A percentile compares a stretch with the other conserved stretches of the same genome.
Conservation (phyloP, 2,329 filamentous ascomycete genomes). For the Fusarium annulatum region DNA sequence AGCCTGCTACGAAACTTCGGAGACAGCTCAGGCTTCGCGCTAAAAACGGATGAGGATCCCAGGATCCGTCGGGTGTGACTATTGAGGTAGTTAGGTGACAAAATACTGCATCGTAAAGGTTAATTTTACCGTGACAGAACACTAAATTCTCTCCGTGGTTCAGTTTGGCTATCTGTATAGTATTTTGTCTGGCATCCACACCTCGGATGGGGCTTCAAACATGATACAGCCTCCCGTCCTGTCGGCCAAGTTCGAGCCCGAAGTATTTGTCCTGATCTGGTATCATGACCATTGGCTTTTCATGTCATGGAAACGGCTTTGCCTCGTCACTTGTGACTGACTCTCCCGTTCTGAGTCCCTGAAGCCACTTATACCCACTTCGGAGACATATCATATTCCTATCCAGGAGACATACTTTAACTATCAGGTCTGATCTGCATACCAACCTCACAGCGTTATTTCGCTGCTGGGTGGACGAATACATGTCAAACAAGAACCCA, state of each 20-base stretch:
- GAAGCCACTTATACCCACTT: constrained; percentile 4
- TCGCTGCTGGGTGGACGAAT: not conserved
- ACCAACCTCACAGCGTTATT: constrained; percentile 12
- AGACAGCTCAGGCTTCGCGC: no score
- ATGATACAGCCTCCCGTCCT: constrained; percentile 3
- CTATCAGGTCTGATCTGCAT: constrained; percentile 29
- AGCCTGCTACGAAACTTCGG: no score
- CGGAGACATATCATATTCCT: constrained; percentile 4
- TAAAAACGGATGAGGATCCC: no score
- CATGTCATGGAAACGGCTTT: not conserved
- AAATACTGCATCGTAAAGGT: not conserved
- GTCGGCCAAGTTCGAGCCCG: constrained; percentile 2
- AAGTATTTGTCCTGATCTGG: not conserved
- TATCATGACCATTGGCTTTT: not conserved
- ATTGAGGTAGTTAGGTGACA: not conserved
- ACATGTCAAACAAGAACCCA: not conserved
- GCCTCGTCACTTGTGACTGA: not conserved
- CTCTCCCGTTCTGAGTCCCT: not conserved
- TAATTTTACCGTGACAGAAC: constrained; percentile 1
- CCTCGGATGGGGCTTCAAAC: not conserved
- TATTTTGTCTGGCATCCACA: not conserved
- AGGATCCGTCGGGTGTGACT: no score
- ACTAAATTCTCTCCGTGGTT: not conserved
- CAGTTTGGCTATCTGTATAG: not conserved
- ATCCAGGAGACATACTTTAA: constrained; percentile 2